Base-by-base conservation (phyloP, 805 yeast species). In the Candida maris region DNA sequence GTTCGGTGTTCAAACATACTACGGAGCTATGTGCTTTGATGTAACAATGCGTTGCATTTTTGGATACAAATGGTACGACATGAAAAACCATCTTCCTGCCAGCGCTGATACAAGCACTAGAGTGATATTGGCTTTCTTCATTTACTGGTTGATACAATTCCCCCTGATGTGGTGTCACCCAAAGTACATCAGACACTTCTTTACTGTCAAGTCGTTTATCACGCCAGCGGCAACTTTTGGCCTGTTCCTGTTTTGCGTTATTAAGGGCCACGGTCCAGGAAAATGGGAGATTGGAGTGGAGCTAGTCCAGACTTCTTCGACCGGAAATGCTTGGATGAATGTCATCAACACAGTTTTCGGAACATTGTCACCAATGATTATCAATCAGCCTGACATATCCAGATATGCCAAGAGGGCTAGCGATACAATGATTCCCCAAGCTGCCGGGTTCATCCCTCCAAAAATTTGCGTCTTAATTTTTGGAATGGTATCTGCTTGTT, bases 1-100 rank as follows among this genome's bases (percentile, higher is more conserved):
- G 62, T 65, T 61, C 45, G 70, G 68, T 15, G 63, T 61, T 28
- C 59, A 61, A 42, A 56, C 67, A 9, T 56, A 57, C 49, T 56
- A 54, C 32, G 63, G 63, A 35, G 64, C 67, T 13, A 57, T 59
- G 45, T 62, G 62, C 22, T 48, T 61, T 27, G 57, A 58, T 30
- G 61, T 57, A 27, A 36, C 57, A 15, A 32, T 55, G 31, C 33
- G 49, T 24, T 45, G 49, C 27, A 47, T 47, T 35, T 47, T 47
- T 34, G 44, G 48, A 15, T 30, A 39, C 28, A 42, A 34, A 35
- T 47, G 52, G 52, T n/a, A 6, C 2, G 26, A 35, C 10, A 29
- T 47, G 21, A 39, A 39, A 12, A 49, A 49, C 25, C 38, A 34
- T 17, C 30, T 49, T 15, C 50, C 51, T 4, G 46, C 19, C 6